Percentiles rank a stretch among this genome's conserved stretches.
Evolutionary conservation across 192 early-diverging fungal genomes (phyloP).

Genomic region (Helicostylum pulchrum): DNA sequence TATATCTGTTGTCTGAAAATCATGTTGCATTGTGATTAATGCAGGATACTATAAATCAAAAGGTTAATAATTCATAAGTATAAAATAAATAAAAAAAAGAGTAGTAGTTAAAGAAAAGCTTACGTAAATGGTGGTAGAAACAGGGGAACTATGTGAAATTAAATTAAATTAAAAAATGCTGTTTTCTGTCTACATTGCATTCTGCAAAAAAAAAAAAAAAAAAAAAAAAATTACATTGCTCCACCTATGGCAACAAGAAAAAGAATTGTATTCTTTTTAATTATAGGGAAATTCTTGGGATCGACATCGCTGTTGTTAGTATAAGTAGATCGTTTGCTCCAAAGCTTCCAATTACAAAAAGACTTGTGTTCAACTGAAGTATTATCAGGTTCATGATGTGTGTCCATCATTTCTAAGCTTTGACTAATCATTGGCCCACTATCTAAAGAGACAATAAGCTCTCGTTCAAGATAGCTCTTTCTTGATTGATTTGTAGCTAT

Average conservation of each 20-base stretch:
- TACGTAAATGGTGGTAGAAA: constrained; percentile 27
- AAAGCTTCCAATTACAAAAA: no score
- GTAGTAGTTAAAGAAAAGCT: neutral
- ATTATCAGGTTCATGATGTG: no score
- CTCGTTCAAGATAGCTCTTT: no score
- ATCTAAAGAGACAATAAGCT: no score
- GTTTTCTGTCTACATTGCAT: no score
- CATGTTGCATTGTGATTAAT: constrained; percentile 27
- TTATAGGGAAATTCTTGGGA: constrained; percentile 2
- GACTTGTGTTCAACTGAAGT: no score
- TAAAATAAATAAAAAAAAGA: neutral
- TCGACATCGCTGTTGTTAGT: neutral
- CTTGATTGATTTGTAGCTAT: no score
- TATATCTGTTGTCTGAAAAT: constrained; percentile 24
- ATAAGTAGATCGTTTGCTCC: neutral
- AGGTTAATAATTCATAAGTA: neutral
- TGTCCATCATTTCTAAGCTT: no score
- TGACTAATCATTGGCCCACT: no score
- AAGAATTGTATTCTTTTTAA: constrained; percentile 14
- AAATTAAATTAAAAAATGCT: neutral
- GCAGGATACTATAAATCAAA: constrained; percentile 23
- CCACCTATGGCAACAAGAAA: constrained; percentile 13
- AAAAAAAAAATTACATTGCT: constrained; percentile 5
- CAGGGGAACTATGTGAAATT: constrained; percentile 14
- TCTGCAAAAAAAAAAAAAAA: no score